Conservation (phyloP, 179 eudicot species). For the Actinidia chinensis region DNA sequence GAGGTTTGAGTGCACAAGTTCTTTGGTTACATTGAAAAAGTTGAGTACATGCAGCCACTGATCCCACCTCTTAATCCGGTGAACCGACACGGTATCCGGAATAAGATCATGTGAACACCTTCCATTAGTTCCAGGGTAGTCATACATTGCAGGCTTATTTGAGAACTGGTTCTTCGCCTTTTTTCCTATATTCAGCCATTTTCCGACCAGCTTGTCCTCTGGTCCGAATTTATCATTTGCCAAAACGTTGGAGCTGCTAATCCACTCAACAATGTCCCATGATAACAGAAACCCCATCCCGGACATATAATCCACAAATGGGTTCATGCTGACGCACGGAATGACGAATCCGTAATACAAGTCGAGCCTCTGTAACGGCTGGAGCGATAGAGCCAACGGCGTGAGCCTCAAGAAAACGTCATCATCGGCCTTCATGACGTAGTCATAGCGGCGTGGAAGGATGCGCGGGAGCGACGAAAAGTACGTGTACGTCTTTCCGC, state of each 20-base stretch:
- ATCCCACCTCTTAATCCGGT: conserved; percentile 34
- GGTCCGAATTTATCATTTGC: conserved; percentile 50
- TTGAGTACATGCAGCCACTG: conserved; percentile 33
- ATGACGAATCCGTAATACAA: conserved; percentile 77
- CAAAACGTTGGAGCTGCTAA: conserved; percentile 48
- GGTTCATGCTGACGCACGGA: conserved; percentile 82
- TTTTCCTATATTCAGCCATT: conserved; percentile 50
- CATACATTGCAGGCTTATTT: conserved; percentile 40
- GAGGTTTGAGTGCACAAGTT: conserved; percentile 24
- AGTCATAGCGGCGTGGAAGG: conserved; percentile 60
- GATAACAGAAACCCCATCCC: conserved; percentile 90
- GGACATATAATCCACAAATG: conserved; percentile 72
- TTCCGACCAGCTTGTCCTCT: conserved; percentile 70
- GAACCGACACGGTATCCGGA: conserved; percentile 36
- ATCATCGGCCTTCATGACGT: conserved; percentile 82
- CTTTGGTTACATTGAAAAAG: conserved; percentile 35
- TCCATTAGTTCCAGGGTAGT: conserved; percentile 37
- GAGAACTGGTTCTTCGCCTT: conserved; percentile 33
- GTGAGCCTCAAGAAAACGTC: conserved; percentile 60
- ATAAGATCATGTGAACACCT: conserved; percentile 39
- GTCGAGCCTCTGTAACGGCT: conserved; percentile 62
- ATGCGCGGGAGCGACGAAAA: conserved; percentile 55
- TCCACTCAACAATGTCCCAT: conserved; percentile 86
- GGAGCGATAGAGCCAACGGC: conserved; percentile 54
- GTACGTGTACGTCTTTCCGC: conserved; percentile 77